Base-by-base conservation (phyloP, 1,139 yeast species). In the Magnusiomyces suaveolens region DNA sequence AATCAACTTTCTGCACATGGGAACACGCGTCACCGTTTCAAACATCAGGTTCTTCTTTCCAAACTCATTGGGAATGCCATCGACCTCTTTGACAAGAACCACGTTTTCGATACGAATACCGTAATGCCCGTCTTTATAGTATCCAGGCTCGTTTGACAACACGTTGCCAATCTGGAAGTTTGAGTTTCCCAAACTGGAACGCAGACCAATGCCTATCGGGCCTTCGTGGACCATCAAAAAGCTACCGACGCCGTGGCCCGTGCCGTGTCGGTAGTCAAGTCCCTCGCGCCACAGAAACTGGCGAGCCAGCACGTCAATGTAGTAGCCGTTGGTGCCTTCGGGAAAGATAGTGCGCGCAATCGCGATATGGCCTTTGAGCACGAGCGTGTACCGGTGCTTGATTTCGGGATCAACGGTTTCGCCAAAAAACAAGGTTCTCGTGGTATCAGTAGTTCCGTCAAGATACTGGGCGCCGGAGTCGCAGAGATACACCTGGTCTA, bases 241-340 rank as follows among this genome's bases (percentile, higher is more conserved):
- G 0, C 95, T 77, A 2, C 97, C 98, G 52, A 94, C 82, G n/a
- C 98, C 98, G 69, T 94, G 99, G 1, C 97, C 94, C 0, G 98
- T 94, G 32, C 98, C 97, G 69, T 94, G 99, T 54, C 85, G 82
- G 70, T 92, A 94, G 70, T 94, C 97, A 54, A 92, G 75, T 1
- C 97, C 97, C 53, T 81, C 70, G 43, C 77, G 72, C 98, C 98
- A 92, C 63, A 94, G 75, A 66, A 69, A 80, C 71, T 90, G 97
- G 66, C 99, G 82, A 1, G 98, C 98, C 56, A 90, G 75, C 1
- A 84, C 77, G 67, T 94, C 99, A 55, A 94, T 79, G 69, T 80
- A 80, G 64, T 78, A 80, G 1, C 98, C 98, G 24, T 87, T 81
- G 3, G 95, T 84, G 39, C 89, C 87, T 64, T 84, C 87, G 1